Conservation (phyloP, 768 basidiomycete genomes). For the Tulasnella sp. region DNA sequence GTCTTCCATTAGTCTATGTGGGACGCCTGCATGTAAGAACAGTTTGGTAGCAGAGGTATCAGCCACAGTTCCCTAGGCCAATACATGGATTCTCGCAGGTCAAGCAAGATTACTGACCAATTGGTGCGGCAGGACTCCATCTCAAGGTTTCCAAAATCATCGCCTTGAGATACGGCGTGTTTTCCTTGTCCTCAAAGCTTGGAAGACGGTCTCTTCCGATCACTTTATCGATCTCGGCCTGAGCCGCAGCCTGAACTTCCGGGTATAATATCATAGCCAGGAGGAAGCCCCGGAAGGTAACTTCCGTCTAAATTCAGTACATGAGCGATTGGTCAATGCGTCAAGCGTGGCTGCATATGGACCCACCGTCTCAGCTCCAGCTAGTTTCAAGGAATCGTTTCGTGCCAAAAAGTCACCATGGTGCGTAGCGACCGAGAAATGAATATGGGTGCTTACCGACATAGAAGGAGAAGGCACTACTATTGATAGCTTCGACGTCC, state of each 20-base stretch:
- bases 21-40: not conserved
- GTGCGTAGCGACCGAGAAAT: not conserved
- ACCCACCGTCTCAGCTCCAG: not conserved
- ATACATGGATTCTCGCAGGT: too few relatives aligned
- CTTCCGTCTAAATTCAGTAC: not conserved
- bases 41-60: not conserved
- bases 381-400: not conserved
- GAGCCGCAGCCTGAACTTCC: constrained; percentile 20
- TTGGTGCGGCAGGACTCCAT: not conserved
- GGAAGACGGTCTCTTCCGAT: constrained; percentile 29
- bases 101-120: not conserved
- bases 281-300: constrained; percentile 27
- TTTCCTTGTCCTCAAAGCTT: constrained; percentile 30
- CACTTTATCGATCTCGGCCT: constrained; percentile 30
- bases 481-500: not conserved
- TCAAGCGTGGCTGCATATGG: too few relatives aligned
- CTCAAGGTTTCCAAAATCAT: constrained; percentile 23
- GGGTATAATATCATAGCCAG: constrained; percentile 36
- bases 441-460: not conserved
- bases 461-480: not conserved
- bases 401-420: not conserved
- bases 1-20: constrained; percentile 30
- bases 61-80: too few relatives aligned
- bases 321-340: not conserved
- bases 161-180: constrained; percentile 28